Evolutionary conservation across 768 basidiomycete species (phyloP).

Genomic region (Podaxis mareebaensis): DNA sequence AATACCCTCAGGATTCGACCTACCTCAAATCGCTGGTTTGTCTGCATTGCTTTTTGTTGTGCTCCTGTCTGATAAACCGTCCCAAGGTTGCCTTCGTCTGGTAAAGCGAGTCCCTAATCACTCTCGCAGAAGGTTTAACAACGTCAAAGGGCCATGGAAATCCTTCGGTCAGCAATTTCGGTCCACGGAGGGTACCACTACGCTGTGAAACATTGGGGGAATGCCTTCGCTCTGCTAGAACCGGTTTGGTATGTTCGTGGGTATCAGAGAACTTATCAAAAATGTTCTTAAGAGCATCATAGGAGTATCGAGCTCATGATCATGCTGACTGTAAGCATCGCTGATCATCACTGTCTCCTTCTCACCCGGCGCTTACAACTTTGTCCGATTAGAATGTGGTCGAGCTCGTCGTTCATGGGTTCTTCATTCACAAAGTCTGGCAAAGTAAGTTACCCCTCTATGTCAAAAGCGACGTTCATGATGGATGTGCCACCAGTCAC

Average conservation of each 20-base stretch:
- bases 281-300: background rate
- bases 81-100: background rate
- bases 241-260: background rate
- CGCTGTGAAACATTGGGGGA: slow-evolving; percentile 1
- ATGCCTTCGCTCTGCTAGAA: background rate
- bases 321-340: background rate
- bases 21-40: background rate
- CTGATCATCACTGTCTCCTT: background rate
- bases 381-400: background rate
- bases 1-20: background rate
- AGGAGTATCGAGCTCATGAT: background rate
- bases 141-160: background rate
- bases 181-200: slow-evolving; percentile 1
- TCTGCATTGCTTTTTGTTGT: background rate
- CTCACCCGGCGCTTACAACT: background rate
- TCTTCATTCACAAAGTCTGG: slow-evolving; percentile 7
- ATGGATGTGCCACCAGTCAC: background rate
- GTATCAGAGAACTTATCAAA: too few species aligned
- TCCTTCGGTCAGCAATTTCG: background rate
- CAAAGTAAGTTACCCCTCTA: background rate
- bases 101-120: background rate
- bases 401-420: background rate
- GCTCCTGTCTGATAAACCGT: background rate
- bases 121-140: too few species aligned
- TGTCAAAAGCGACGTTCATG: background rate